Evolutionary conservation across 176 grass and related monocot genomes (phyloP).

Genomic region (Aegilops umbellulata): DNA sequence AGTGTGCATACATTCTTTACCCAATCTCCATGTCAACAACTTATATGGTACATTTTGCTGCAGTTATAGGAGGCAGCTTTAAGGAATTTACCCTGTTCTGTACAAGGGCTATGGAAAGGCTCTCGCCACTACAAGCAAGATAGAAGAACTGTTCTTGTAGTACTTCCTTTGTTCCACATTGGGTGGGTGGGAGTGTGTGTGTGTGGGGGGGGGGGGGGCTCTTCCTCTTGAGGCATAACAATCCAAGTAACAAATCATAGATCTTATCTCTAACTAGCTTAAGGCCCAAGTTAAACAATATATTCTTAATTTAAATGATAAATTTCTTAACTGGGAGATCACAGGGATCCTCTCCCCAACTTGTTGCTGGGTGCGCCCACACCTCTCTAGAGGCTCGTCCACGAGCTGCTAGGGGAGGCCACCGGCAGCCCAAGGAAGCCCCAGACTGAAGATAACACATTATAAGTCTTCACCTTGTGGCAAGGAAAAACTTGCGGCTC

Average conservation of each 20-base stretch:
- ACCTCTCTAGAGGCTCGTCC: neutral
- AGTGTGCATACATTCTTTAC: neutral
- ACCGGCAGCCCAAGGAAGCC: neutral
- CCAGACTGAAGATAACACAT: neutral
- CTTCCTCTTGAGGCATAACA: too few species aligned
- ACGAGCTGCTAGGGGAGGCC: neutral
- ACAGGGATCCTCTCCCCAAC: neutral
- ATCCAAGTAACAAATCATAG: too few species aligned
- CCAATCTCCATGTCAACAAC: neutral
- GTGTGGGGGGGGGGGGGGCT: too few species aligned
- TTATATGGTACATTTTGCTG: neutral
- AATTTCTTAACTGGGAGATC: neutral
- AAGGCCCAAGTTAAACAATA: neutral
- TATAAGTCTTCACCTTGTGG: neutral
- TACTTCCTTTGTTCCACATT: too few species aligned
- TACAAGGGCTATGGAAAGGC: neutral
- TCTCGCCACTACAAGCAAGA: neutral
- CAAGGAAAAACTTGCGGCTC: neutral
- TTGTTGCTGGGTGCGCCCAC: neutral
- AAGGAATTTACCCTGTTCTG: neutral
- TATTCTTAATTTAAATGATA: neutral
- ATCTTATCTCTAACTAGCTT: too few species aligned
- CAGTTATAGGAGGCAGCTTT: conserved; percentile 1
- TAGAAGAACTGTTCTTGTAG: too few species aligned
- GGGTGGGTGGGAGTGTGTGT: too few species aligned